These are phyloP conservation scores for Parastagonospora nodorum DNA, from an alignment of 2,329 filamentous ascomycete species.

Conservation along the genomic window DNA sequence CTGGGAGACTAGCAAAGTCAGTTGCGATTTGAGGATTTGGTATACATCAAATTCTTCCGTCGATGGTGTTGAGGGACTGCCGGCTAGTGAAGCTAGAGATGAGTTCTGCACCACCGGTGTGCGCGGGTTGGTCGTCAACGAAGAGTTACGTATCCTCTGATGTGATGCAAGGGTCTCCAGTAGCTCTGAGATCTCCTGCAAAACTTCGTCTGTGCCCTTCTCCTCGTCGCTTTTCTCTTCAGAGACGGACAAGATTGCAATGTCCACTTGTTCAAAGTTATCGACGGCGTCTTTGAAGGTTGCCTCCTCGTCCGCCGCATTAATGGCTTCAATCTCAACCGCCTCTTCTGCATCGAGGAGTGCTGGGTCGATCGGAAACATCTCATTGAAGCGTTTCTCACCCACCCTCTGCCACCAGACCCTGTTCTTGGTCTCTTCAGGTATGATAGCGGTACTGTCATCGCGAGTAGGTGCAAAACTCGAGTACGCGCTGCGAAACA, in stretches of 20 bases:
- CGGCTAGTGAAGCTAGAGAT: slow-evolving; percentile 58
- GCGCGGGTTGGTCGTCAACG: slow-evolving; percentile 67
- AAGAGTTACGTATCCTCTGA: slow-evolving; percentile 77
- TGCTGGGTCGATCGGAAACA: slow-evolving; percentile 61
- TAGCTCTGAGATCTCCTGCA: slow-evolving; percentile 75
- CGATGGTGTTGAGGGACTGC: slow-evolving; percentile 69
- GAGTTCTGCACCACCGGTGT: slow-evolving; percentile 71
- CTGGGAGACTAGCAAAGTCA: slow-evolving; percentile 73
- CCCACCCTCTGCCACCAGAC: slow-evolving; percentile 79
- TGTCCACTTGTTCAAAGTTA: slow-evolving; percentile 39
- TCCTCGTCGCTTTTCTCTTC: slow-evolving; percentile 54
- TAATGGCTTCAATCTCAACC: slow-evolving; percentile 45
- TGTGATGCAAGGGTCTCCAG: slow-evolving; percentile 78
- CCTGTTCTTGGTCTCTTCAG: slow-evolving; percentile 68
- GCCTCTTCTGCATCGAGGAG: slow-evolving; percentile 46
- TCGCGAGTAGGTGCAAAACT: slow-evolving; percentile 79
- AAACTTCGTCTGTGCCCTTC: slow-evolving; percentile 69
- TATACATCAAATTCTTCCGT: slow-evolving; percentile 66
- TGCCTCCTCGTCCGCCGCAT: slow-evolving; percentile 38
- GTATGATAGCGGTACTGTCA: slow-evolving; percentile 71
- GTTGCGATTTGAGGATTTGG: slow-evolving; percentile 73
- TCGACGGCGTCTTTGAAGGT: slow-evolving; percentile 46
- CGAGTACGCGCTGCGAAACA: slow-evolving; percentile 78
- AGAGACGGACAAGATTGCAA: slow-evolving; percentile 22
- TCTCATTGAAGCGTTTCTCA: slow-evolving; percentile 66